A percentile compares a stretch with the other conserved stretches of the same genome.
These are phyloP conservation scores for Phytopythium chamaehyphon DNA, from an alignment of 352 stramenopile species.

Conservation along the genomic window DNA sequence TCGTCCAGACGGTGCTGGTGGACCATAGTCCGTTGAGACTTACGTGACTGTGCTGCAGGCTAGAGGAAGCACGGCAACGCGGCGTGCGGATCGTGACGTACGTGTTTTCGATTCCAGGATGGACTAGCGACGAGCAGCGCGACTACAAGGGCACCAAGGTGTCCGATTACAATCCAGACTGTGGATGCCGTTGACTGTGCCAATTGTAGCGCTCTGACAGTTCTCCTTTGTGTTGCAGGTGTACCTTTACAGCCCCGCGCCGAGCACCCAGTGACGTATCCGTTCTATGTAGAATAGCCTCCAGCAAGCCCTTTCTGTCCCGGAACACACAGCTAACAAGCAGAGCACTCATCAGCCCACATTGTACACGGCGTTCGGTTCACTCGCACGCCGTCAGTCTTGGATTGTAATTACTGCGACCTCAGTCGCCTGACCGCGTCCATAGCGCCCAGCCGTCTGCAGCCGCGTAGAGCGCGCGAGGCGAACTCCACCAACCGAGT, in stretches of 20 bases:
- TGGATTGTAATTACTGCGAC: too few species aligned
- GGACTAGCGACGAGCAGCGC: conserved; percentile 43
- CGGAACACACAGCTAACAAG: not conserved
- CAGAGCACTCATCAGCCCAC: not conserved
- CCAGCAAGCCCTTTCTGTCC: not conserved
- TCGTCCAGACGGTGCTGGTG: not conserved
- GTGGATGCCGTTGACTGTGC: too few species aligned
- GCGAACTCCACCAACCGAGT: not conserved
- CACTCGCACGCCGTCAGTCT: too few species aligned
- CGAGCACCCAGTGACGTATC: too few species aligned
- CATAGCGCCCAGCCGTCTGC: not conserved
- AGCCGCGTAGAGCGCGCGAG: not conserved
- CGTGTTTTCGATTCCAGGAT: conserved; percentile 78
- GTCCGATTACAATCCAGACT: not conserved
- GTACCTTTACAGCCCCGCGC: conserved; percentile 49
- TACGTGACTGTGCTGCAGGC: conserved; percentile 17
- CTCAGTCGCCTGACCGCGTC: too few species aligned
- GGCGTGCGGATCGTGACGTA: conserved; percentile 78
- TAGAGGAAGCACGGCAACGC: conserved; percentile 57
- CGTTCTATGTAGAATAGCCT: too few species aligned
- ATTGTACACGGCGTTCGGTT: too few species aligned
- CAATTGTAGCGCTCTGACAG: too few species aligned
- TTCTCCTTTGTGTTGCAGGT: conserved; percentile 21
- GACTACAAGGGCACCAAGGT: conserved; percentile 87
- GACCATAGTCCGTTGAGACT: not conserved